Evolutionary conservation across 2,329 filamentous ascomycete species (phyloP).

Genomic region (Paecilomyces variotii): DNA sequence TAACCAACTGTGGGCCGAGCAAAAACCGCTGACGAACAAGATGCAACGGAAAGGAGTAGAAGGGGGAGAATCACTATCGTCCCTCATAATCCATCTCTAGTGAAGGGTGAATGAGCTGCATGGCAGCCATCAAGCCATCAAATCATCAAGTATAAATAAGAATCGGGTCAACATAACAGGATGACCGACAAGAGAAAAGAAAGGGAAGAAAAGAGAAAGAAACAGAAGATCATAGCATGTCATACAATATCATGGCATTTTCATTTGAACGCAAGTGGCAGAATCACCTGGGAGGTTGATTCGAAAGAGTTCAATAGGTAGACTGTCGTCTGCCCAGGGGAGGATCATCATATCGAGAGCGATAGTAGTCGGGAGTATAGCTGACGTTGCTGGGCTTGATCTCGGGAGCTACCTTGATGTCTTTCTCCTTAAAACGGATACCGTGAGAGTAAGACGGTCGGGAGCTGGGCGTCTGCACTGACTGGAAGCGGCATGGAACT

Average conservation of each 20-base stretch:
- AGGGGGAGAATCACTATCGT: neutral
- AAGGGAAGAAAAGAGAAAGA: neutral
- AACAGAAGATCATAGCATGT: neutral
- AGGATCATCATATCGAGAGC: conserved; percentile 13
- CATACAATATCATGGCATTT: neutral
- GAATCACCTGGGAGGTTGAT: neutral
- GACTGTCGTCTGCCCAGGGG: conserved; percentile 19
- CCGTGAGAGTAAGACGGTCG: conserved; percentile 12
- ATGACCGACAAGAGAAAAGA: neutral
- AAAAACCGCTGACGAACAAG: neutral
- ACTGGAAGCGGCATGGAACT: conserved; percentile 14
- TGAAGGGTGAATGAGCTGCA: neutral
- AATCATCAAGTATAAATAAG: neutral
- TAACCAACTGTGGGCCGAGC: neutral
- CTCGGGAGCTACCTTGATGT: conserved; percentile 21
- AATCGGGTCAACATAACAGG: neutral
- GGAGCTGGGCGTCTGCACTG: conserved; percentile 12
- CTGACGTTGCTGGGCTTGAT: conserved; percentile 16
- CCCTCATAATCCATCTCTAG: neutral
- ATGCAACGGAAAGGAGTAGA: neutral
- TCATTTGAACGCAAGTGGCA: neutral
- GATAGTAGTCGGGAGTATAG: conserved; percentile 11
- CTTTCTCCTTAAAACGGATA: conserved; percentile 14
- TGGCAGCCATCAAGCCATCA: neutral
- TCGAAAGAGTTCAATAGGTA: conserved; percentile 8